phyloP scores from a whole-genome alignment of 805 yeast genomes.

The Saccharomycopsis sp. region DNA sequence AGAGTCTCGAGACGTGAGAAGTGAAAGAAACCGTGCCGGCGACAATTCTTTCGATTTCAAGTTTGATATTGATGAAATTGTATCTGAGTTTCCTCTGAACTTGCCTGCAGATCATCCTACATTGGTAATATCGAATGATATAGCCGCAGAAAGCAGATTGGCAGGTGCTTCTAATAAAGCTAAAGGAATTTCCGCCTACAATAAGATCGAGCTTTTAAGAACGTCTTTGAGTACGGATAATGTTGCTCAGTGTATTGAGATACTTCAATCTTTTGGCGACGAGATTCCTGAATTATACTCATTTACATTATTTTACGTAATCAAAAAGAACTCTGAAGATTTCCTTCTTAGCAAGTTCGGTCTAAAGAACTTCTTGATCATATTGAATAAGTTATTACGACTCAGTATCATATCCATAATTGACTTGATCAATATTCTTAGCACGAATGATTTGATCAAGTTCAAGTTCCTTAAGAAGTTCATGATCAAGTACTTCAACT shows the following conservation, averaged over 20 bases:
- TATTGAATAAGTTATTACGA: constrained; percentile 48
- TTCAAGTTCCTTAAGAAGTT: constrained; percentile 51
- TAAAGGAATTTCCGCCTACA: constrained; percentile 31
- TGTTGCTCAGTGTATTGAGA: constrained; percentile 46
- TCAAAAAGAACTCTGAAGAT: constrained; percentile 23
- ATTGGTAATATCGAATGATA: background rate
- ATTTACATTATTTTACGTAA: constrained; percentile 48
- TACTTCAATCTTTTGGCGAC: constrained; percentile 55
- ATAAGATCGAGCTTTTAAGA: constrained; percentile 60
- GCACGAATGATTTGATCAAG: constrained; percentile 52
- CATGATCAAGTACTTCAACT: constrained; percentile 52
- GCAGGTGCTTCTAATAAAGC: constrained; percentile 29
- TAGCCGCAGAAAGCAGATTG: background rate
- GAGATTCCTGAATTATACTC: constrained; percentile 59
- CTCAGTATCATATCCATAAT: constrained; percentile 59
- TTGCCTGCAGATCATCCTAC: constrained; percentile 6
- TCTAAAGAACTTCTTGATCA: constrained; percentile 38
- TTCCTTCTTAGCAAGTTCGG: constrained; percentile 45
- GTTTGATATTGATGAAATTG: constrained; percentile 11
- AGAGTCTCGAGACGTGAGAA: constrained; percentile 1
- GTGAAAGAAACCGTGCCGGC: background rate
- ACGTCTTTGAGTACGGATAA: constrained; percentile 55
- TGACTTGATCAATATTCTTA: constrained; percentile 67
- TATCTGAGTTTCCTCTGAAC: constrained; percentile 3
- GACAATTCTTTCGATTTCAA: constrained; percentile 1